Base-by-base conservation (phyloP, 140 eudicot species). In the Oenanthe javanica region DNA sequence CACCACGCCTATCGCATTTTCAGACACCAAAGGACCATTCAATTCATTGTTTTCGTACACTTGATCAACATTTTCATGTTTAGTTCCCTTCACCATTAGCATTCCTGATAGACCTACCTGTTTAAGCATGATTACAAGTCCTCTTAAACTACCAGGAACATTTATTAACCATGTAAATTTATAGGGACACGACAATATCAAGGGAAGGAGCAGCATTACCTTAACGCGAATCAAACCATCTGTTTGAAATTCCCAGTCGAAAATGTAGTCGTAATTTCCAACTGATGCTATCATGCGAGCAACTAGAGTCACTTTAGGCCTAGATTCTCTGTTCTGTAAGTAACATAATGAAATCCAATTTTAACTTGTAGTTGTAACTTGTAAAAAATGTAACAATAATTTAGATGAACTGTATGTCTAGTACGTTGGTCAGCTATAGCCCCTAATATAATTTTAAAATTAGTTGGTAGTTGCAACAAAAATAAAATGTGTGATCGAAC, bases 201-300 rank as follows among this genome's bases (percentile, higher is more conserved):
- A 69, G 23, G 52, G 45, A n/a, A n/a, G 43, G 19, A 5, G 27
- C 54, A 9, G 66, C 38, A 40, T n/a, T 66, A 90, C 97, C 92
- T 86, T 89, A 36, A 87, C 46, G 21, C 91, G 89, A 79, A 93
- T 91, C 25, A 91, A 86, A 11, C 98, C 98, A 77, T 91, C 93
- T 4, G 96, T 88, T 83, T 93, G 94, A 77, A 93, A 91, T 67
- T 93, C 93, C 98, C 98, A 91, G 77, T 93, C 93, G 49, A 93
- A 82, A 27, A 91, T 86, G 77, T 93, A 93, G 78, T 93, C 97
- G 11, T 89, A 93, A 82, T 93, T 93, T 16, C 93, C 98, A n/a
- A 93, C 90, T 1, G 94, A 86, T 71, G 98, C 88, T n/a, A 82
- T 87, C 93, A 91, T 88, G 84, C 95, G 87, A 73, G 88, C 93